These are phyloP conservation scores for Acanthamoeba castellanii DNA, from an alignment of 208 protist species.

Conservation along the genomic window DNA sequence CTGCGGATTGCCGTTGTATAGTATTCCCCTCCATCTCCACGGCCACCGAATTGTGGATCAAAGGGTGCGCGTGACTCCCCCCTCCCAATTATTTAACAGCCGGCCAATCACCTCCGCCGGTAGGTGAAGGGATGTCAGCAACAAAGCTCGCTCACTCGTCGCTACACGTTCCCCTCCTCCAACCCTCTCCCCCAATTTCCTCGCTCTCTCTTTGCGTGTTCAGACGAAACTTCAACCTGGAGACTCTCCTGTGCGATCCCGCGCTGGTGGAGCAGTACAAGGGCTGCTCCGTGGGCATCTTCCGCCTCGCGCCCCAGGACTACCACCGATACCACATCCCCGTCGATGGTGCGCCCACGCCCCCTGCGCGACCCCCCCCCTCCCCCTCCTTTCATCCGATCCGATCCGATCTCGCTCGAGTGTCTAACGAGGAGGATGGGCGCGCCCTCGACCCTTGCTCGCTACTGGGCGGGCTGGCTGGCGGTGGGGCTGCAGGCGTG, in stretches of 20 bases:
- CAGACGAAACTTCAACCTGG: not conserved
- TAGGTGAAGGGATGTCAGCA: not conserved
- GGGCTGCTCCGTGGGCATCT: conserved; percentile 58
- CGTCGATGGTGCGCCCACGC: too few species aligned
- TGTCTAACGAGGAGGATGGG: too few species aligned
- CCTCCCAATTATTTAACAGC: not conserved
- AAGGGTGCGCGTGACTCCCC: not conserved
- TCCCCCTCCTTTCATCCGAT: too few species aligned
- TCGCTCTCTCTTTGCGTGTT: not conserved
- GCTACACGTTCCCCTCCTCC: not conserved
- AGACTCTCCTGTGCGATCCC: not conserved
- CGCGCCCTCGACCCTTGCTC: too few species aligned
- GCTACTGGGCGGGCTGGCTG: too few species aligned
- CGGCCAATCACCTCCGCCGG: too few species aligned
- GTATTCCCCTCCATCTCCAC: too few species aligned
- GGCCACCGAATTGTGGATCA: too few species aligned
- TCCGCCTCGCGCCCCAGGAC: conserved; percentile 89
- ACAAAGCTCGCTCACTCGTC: not conserved
- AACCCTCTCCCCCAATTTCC: too few species aligned
- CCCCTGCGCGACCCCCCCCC: too few species aligned
- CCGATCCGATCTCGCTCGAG: too few species aligned
- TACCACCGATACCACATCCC: conserved; percentile 90
- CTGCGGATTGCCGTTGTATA: not conserved
- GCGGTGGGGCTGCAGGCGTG: too few species aligned
- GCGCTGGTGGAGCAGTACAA: conserved; percentile 20